Conservation (phyloP, 441 rosid species). For the Brassica hybrid region DNA sequence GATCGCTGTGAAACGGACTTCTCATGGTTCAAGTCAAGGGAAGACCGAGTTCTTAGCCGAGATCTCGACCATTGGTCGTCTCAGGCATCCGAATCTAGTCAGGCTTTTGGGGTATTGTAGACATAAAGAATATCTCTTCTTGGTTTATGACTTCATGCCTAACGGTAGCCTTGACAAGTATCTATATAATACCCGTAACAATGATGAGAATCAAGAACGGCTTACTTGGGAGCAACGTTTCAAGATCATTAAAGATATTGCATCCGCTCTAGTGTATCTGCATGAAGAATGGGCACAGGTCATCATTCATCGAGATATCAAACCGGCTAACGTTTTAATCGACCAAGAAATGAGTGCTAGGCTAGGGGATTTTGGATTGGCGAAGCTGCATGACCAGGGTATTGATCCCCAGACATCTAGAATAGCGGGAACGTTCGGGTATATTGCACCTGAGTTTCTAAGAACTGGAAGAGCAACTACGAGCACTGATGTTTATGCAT, state of each 20-base stretch:
- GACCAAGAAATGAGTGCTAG: too few relatives aligned
- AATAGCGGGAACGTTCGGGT: constrained; percentile 44
- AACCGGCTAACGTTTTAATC: too few relatives aligned
- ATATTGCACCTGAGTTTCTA: constrained; percentile 25
- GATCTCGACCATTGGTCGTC: constrained; percentile 42
- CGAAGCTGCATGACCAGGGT: too few relatives aligned
- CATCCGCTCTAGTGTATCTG: too few relatives aligned
- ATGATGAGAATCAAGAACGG: too few relatives aligned
- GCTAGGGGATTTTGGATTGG: too few relatives aligned
- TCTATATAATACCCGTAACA: too few relatives aligned
- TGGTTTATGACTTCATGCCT: constrained; percentile 43
- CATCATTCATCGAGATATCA: too few relatives aligned
- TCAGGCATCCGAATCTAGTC: constrained; percentile 36
- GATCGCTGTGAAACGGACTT: constrained; percentile 52
- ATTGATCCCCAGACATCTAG: constrained; percentile 35
- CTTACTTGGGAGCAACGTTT: too few relatives aligned
- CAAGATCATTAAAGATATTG: too few relatives aligned
- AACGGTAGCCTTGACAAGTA: too few relatives aligned
- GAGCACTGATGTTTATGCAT: constrained; percentile 51
- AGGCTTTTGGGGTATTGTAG: constrained; percentile 49
- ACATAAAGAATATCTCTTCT: constrained; percentile 42
- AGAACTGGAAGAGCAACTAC: constrained; percentile 52
- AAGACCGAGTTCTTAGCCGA: constrained; percentile 56
- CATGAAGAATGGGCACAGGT: too few relatives aligned
- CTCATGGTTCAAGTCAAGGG: constrained; percentile 54